Percentiles rank a stretch among this genome's conserved stretches.
Evolutionary conservation across 768 basidiomycete species (phyloP).

Genomic region (Hygrophorus pudorinus): DNA sequence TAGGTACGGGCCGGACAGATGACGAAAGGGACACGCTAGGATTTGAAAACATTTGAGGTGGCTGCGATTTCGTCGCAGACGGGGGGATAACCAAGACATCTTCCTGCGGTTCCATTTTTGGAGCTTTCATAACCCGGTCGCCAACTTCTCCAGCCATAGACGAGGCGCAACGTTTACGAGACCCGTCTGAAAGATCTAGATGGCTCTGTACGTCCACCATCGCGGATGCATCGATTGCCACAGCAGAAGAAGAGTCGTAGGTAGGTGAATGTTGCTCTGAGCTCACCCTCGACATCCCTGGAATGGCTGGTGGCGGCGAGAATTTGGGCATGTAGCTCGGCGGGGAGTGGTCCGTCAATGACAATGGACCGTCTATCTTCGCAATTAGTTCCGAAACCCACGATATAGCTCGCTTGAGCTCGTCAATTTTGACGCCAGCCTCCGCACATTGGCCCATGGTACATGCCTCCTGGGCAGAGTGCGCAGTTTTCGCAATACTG

Average conservation of each 20-base stretch:
- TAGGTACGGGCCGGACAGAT: constrained; percentile 6
- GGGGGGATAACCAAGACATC: constrained; percentile 23
- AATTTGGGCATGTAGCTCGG: too few species aligned
- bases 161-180: constrained; percentile 35
- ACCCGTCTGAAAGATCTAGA: constrained; percentile 25
- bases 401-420: constrained; percentile 44
- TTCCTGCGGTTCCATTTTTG: constrained; percentile 40
- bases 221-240: constrained; percentile 7
- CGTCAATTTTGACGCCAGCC: constrained; percentile 41
- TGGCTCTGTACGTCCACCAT: constrained; percentile 17
- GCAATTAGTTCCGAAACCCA: constrained; percentile 47
- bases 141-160: constrained; percentile 24
- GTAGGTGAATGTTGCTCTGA: too few species aligned
- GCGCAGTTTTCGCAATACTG: constrained; percentile 55
- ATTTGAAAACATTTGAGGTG: not conserved
- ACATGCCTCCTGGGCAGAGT: constrained; percentile 45
- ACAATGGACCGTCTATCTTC: constrained; percentile 21
- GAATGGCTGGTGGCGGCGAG: too few species aligned
- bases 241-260: not conserved
- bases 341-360: not conserved
- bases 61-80: constrained; percentile 13
- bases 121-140: constrained; percentile 32
- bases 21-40: constrained; percentile 3
- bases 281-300: too few species aligned
- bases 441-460: constrained; percentile 34